Conservation (phyloP, 352 stramenopile species). For the Thraustotheca clavata region DNA sequence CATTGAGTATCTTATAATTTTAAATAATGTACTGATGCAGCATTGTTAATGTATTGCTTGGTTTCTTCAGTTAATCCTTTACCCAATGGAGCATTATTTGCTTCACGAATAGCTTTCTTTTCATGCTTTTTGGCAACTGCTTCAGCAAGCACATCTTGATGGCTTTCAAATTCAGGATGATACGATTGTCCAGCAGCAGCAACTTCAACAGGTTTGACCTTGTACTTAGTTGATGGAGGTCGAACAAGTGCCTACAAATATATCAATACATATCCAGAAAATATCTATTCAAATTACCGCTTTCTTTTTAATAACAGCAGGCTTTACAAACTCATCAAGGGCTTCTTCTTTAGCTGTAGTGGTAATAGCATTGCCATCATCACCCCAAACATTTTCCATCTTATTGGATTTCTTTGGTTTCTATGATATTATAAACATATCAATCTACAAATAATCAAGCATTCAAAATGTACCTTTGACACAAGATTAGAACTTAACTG, state of each 20-base stretch:
- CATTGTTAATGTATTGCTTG: conserved; percentile 67
- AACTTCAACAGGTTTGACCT: conserved; percentile 63
- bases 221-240: conserved; percentile 50
- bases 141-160: conserved; percentile 71
- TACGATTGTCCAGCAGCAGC: conserved; percentile 74
- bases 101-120: conserved; percentile 37
- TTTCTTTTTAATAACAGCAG: conserved; percentile 21
- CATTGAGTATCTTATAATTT: not conserved
- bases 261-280: not conserved
- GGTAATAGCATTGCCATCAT: conserved; percentile 27
- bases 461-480: not conserved
- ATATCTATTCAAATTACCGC: conserved; percentile 9
- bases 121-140: conserved; percentile 63
- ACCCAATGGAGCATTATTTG: conserved; percentile 37
- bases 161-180: conserved; percentile 69
- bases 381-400: conserved; percentile 33
- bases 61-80: conserved; percentile 70
- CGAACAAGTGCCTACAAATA: not conserved
- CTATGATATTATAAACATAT: not conserved
- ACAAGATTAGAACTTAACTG: conserved; percentile 33
- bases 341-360: conserved; percentile 31
- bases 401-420: conserved; percentile 23
- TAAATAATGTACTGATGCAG: conserved; percentile 29
- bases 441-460: not conserved
- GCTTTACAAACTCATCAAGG: conserved; percentile 5